These are phyloP conservation scores for Trametes cingulata DNA, from an alignment of 768 basidiomycete species.

Conservation along the genomic window DNA sequence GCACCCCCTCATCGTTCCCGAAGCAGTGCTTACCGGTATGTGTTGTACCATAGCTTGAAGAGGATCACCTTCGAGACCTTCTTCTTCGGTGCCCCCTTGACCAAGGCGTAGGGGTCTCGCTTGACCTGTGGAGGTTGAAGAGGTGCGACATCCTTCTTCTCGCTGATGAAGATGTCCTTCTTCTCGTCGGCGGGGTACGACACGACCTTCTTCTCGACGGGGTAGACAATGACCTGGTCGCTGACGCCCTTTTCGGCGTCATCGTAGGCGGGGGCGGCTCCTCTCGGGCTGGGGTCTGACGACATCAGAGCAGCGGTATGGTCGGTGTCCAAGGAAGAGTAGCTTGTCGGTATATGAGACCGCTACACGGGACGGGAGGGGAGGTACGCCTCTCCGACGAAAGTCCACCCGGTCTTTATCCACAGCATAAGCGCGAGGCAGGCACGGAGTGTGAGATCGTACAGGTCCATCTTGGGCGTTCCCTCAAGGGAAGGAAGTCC, in stretches of 20 bases:
- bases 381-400: constrained; percentile 15
- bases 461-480: constrained; percentile 13
- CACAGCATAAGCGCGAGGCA: constrained; percentile 19
- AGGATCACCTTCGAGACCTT: constrained; percentile 60
- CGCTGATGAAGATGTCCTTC: constrained; percentile 36
- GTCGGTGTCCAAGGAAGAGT: constrained; percentile 14
- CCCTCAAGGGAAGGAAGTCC: constrained; percentile 7
- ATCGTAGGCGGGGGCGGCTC: constrained; percentile 42
- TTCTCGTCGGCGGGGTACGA: constrained; percentile 41
- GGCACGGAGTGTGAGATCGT: constrained; percentile 23
- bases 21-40: constrained; percentile 55
- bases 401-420: constrained; percentile 24
- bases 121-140: constrained; percentile 38
- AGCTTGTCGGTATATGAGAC: constrained; percentile 15
- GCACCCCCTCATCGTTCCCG: neutral
- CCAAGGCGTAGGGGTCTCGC: constrained; percentile 41
- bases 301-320: constrained; percentile 23
- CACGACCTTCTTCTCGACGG: constrained; percentile 17
- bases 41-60: constrained; percentile 77
- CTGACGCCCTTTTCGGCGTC: constrained; percentile 63
- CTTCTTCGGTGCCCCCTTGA: constrained; percentile 47
- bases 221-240: constrained; percentile 34
- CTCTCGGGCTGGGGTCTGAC: constrained; percentile 25
- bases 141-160: constrained; percentile 40
- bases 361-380: constrained; percentile 24